A percentile compares a stretch with the other conserved stretches of the same genome.
These are phyloP conservation scores for Thoreauomyces humboldtii DNA, from an alignment of 192 early-diverging fungal species.

Conservation along the genomic window DNA sequence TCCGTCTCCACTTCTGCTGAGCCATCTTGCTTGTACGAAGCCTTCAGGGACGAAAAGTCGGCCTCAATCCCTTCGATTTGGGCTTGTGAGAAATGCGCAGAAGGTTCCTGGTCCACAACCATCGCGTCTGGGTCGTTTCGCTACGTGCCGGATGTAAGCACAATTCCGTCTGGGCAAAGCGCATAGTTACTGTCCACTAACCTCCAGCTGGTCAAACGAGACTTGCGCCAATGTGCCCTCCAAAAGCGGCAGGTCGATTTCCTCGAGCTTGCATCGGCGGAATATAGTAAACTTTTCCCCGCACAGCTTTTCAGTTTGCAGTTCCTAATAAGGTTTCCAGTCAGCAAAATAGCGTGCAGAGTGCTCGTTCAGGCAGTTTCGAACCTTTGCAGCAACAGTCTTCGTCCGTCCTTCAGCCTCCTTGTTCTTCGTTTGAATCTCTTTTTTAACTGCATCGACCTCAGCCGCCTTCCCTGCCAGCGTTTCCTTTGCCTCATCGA, in stretches of 20 bases:
- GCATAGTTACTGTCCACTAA: too few relatives aligned
- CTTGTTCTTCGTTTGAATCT: constrained; percentile 55
- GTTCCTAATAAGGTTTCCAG: too few relatives aligned
- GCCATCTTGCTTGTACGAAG: constrained; percentile 46
- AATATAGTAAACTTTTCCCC: constrained; percentile 79
- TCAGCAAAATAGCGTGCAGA: too few relatives aligned
- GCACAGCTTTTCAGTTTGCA: constrained; percentile 74
- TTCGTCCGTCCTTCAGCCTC: constrained; percentile 66
- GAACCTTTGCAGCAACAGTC: constrained; percentile 46
- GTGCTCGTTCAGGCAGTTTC: too few relatives aligned
- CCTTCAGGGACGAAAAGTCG: constrained; percentile 57
- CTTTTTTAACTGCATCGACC: constrained; percentile 57
- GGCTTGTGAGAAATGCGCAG: constrained; percentile 14
- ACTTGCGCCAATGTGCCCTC: constrained; percentile 73
- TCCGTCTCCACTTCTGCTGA: constrained; percentile 60
- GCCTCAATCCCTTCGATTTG: constrained; percentile 49
- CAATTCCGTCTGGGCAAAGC: too few relatives aligned
- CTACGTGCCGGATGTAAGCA: too few relatives aligned
- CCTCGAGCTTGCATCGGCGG: constrained; percentile 88
- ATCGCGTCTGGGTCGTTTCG: constrained; percentile 20
- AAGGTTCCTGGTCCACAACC: constrained; percentile 20
- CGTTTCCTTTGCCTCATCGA: constrained; percentile 46
- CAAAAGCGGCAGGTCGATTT: constrained; percentile 81
- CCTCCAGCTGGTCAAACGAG: constrained; percentile 42
- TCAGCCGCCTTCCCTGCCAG: constrained; percentile 57